phyloP scores from a whole-genome alignment of 2,329 filamentous ascomycete genomes.

The Aspergillus texensis region DNA sequence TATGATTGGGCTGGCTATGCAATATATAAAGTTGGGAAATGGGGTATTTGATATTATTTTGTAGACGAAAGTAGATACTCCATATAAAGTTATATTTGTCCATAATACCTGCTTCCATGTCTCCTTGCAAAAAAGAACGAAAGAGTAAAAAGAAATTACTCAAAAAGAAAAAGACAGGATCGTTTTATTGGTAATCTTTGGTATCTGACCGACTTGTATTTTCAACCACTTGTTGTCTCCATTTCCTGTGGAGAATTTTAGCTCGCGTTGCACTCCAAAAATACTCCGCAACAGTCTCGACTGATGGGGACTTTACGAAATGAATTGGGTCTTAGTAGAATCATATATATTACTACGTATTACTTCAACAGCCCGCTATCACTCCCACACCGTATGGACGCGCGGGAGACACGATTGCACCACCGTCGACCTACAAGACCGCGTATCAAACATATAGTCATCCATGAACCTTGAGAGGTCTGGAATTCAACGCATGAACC shows the following conservation, averaged over 20 bases:
- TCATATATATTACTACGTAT: conserved; percentile 3
- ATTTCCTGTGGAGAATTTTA: conserved; percentile 5
- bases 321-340: conserved; percentile 2
- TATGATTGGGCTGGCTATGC: neutral
- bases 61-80: neutral
- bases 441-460: neutral
- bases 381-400: neutral
- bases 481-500: neutral
- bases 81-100: neutral
- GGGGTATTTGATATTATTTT: neutral
- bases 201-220: neutral
- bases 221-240: neutral
- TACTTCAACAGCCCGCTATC: neutral
- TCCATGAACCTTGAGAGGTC: neutral
- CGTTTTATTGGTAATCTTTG: neutral
- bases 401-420: neutral
- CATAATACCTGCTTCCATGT: neutral
- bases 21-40: neutral
- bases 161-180: neutral
- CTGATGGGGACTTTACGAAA: conserved; percentile 1
- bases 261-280: conserved; percentile 4
- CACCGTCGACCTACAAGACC: neutral
- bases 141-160: neutral
- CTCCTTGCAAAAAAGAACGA: neutral
- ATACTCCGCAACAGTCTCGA: conserved; percentile 6